Evolutionary conservation across 1,139 yeast genomes (phyloP), one percentile per base, ranked within the genome.

Genomic region (Pichia sp.): DNA sequence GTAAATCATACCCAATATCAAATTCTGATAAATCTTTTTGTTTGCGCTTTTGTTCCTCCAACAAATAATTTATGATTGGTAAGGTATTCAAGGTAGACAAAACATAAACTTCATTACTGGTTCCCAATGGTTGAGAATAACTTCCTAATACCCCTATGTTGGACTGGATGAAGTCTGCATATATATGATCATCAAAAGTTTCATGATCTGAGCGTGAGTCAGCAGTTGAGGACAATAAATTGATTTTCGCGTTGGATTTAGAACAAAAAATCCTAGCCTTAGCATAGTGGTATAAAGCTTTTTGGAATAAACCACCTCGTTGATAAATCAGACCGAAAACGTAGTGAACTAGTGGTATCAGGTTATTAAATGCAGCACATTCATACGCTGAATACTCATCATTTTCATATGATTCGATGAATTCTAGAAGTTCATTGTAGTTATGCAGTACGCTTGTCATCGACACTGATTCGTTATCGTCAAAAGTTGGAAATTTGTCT

Each of bases 261-360:
- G 18, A 31, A 31, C 31, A 42, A 12, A 22, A 25, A n/a, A 25
- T 28, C 10, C 36, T 36, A 5, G 34, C 36, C 16, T 41, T 26
- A 39, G 65, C 48, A 55, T 70, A 75, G 50, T 71, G 73, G 50
- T 67, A 70, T 51, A 74, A 70, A 2, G 80, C 72, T 1, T 69
- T 66, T 30, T 65, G 64, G 3, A 72, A 49, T 41, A 74, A 69
- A 1, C 74, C 74, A 19, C 63, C 58, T 39, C 63, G 57, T 44
- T 77, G 81, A 55, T 68, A 66, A 49, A 66, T 68, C 3, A 72
- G 51, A 0, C 73, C 82, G 50, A 70, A 67, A 16, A 76, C 55
- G 55, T 73, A 75, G 34, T 67, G 66, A 2, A 74, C 59, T 42
- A 65, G 61, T 0, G 79, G 74, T 3, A 73, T 56, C 12, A 76